A percentile compares a stretch with the other conserved stretches of the same genome.
Conservation (phyloP, 352 stramenopile genomes). For the Globisporangium acanthophoron region DNA sequence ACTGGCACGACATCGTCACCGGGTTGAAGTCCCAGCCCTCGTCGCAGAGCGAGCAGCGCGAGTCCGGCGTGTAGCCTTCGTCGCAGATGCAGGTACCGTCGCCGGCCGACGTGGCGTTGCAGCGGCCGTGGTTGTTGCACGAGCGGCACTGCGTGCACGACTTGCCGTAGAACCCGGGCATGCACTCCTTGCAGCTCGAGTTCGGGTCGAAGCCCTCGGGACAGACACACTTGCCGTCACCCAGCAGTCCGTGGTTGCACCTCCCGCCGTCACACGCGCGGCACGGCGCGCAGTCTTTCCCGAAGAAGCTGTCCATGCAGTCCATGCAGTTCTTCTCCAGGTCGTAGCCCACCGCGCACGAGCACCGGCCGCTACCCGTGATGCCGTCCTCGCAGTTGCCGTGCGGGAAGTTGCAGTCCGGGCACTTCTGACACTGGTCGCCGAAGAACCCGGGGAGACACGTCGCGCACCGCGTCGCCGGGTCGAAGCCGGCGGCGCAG, state of each 20-base stretch:
- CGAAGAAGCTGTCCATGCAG: conserved; percentile 83
- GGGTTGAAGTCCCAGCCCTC: conserved; percentile 87
- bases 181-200: conserved; percentile 71
- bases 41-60: conserved; percentile 71
- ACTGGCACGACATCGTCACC: conserved; percentile 84
- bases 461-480: conserved; percentile 60
- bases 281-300: conserved; percentile 60
- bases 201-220: conserved; percentile 68
- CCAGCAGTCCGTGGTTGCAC: conserved; percentile 75
- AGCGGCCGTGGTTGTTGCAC: conserved; percentile 80
- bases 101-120: conserved; percentile 59
- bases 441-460: conserved; percentile 78
- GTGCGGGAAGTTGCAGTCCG: conserved; percentile 79
- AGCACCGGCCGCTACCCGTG: conserved; percentile 71
- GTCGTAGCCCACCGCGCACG: conserved; percentile 82
- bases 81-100: conserved; percentile 81
- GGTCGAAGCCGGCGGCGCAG: conserved; percentile 71
- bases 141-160: conserved; percentile 73
- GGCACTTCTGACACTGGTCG: conserved; percentile 61
- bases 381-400: conserved; percentile 83
- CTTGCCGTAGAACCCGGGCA: conserved; percentile 62
- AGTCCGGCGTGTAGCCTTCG: conserved; percentile 74
- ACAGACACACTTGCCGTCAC: conserved; percentile 79
- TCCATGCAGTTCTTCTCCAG: conserved; percentile 66
- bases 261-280: conserved; percentile 72